These are phyloP conservation scores for Agaricales sp. DNA, from an alignment of 1,284 basidiomycete genomes.

Conservation along the genomic window DNA sequence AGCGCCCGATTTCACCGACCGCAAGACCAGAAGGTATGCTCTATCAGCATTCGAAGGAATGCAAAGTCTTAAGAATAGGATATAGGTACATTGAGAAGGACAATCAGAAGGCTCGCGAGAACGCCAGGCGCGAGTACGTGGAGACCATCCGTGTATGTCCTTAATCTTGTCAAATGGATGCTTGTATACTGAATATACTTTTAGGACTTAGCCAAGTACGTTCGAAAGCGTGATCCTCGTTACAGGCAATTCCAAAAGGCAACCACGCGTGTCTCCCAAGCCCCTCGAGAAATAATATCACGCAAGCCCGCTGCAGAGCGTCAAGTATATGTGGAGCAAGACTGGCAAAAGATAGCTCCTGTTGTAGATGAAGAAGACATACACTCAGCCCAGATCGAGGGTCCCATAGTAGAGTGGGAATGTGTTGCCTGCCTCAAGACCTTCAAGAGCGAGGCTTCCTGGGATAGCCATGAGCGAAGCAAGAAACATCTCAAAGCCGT, in stretches of 20 bases:
- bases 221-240: constrained; percentile 91
- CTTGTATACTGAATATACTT: constrained; percentile 27
- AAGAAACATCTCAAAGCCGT: constrained; percentile 91
- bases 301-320: constrained; percentile 15
- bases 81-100: constrained; percentile 88
- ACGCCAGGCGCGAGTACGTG: constrained; percentile 87
- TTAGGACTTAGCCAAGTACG: constrained; percentile 75
- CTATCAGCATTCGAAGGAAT: not conserved
- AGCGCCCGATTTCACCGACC: too few relatives aligned
- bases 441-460: constrained; percentile 89
- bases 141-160: constrained; percentile 73
- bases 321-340: constrained; percentile 61
- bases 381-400: not conserved
- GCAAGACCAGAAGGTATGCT: constrained; percentile 64
- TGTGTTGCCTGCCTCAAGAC: constrained; percentile 93
- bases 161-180: constrained; percentile 2
- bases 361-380: constrained; percentile 58
- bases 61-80: constrained; percentile 7
- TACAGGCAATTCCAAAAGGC: constrained; percentile 57
- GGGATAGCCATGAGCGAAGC: constrained; percentile 94
- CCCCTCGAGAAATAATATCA: constrained; percentile 12
- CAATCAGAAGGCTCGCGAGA: constrained; percentile 87
- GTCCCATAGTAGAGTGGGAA: constrained; percentile 56
- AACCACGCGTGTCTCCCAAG: constrained; percentile 10
- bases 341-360: constrained; percentile 69